Evolutionary conservation across 192 early-diverging fungal genomes (phyloP), one percentile per base, ranked within the genome.

Genomic region (Rhizoclosmatium globosum): DNA sequence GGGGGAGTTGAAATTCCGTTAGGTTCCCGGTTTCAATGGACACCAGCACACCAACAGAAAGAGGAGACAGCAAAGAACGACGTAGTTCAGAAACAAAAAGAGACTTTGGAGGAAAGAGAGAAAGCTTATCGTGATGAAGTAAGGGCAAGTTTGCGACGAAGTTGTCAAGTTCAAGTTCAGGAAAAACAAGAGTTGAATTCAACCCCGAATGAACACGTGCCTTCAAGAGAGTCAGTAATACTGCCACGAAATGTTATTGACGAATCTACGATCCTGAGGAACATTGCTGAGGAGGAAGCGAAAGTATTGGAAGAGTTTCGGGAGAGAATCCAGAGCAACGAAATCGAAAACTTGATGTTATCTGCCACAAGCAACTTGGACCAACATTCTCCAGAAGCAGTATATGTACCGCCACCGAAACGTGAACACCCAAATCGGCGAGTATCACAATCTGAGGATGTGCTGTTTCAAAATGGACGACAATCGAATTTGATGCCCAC

Each of bases 231-330:
- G 9, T 13, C 50, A 53, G 50, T 53, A 7, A 53, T 13, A 17
- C 50, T 13, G 9, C 50, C 50, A 17, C 17, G 6, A 7, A 13
- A 7, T 53, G 6, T 53, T 53, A 17, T 13, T 13, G 50, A 53
- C 9, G 9, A 53, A 17, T 53, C 50, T 53, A 13, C 50, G 9
- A 53, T 62, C 21, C 38, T 53, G 38, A 7, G 23, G 6, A 43
- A 71, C 1, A 71, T 71, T 57, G 70, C n/a, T 21, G 38, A 57
- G 2, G 70, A 71, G 43, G 70, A 71, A 44, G 70, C 47, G 2
- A 19, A 21, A 21, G 60, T 62, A 7, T 39, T 62, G 60, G 60
- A 62, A 62, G 60, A 62, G 60, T 62, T 62, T 62, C 60, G 60
- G 60, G 21, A 39, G 21, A 9, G 60, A 21, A 62, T 62, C 23